Percentiles rank a stretch among this genome's conserved stretches.
Evolutionary conservation across 768 basidiomycete species (phyloP).

Genomic region (Plicaturopsis crispa): DNA sequence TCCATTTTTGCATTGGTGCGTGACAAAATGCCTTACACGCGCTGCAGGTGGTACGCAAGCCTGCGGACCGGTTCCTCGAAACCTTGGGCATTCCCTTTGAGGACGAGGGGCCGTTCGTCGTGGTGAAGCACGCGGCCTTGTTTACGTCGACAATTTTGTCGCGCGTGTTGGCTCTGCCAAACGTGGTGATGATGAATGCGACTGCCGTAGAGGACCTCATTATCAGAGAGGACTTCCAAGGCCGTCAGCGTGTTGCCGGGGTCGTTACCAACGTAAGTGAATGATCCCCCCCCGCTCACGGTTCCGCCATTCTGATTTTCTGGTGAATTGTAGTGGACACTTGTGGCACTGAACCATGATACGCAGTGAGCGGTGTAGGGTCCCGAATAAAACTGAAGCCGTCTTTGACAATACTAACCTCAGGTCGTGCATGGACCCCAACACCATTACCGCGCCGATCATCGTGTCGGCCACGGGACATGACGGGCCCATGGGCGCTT

Average conservation of each 20-base stretch:
- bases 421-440: conserved; percentile 74
- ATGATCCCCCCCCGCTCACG: no score
- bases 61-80: conserved; percentile 62
- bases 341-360: conserved; percentile 54
- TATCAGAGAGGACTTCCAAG: conserved; percentile 43
- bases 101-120: conserved; percentile 70
- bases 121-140: conserved; percentile 77
- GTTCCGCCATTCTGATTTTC: no score
- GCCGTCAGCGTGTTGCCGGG: conserved; percentile 37
- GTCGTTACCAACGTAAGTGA: conserved; percentile 52
- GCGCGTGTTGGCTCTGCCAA: conserved; percentile 60
- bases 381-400: background rate
- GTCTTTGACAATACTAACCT: no score
- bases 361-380: conserved; percentile 57
- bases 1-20: background rate
- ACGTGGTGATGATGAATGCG: conserved; percentile 71
- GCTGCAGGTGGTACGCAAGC: conserved; percentile 65
- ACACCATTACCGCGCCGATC: conserved; percentile 75
- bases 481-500: conserved; percentile 77
- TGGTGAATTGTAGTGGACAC: no score
- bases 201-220: conserved; percentile 80
- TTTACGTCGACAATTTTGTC: conserved; percentile 75
- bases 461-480: conserved; percentile 69
- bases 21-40: background rate
- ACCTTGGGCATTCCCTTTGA: conserved; percentile 69